phyloP scores from a whole-genome alignment of 1,139 yeast species.

The Yamadazyma pseudoaaseri region DNA sequence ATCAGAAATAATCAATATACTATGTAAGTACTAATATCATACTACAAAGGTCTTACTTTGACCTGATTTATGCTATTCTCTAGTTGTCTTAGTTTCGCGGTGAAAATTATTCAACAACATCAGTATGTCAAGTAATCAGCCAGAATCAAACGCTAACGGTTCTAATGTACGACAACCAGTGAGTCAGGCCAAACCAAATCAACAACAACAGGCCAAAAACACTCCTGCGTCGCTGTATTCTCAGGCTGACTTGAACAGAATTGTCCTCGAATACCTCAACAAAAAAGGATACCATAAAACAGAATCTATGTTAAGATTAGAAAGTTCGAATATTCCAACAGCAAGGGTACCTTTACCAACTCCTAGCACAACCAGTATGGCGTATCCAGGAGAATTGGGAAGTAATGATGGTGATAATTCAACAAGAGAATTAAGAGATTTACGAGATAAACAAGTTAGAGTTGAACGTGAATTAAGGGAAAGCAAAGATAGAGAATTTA shows the following conservation, averaged over 20 bases:
- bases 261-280: constrained; percentile 86
- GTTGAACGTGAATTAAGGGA: constrained; percentile 41
- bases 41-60: background rate
- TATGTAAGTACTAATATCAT: too few species aligned
- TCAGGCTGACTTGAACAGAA: constrained; percentile 82
- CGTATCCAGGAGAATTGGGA: constrained; percentile 35
- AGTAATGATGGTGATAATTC: constrained; percentile 29
- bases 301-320: constrained; percentile 90
- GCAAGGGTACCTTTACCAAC: constrained; percentile 52
- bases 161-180: background rate
- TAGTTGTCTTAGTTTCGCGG: background rate
- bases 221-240: constrained; percentile 34
- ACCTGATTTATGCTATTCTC: background rate
- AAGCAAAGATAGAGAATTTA: constrained; percentile 39
- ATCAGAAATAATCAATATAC: constrained; percentile 15
- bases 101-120: background rate
- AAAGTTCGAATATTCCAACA: constrained; percentile 69
- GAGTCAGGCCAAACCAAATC: background rate
- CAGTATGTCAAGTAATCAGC: constrained; percentile 1
- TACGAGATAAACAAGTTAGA: constrained; percentile 33
- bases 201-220: constrained; percentile 6
- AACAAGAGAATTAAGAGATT: constrained; percentile 41
- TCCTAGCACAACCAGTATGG: constrained; percentile 42
- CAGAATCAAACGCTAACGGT: background rate
- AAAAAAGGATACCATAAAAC: constrained; percentile 94